Base-by-base conservation (phyloP, 2,329 filamentous ascomycete genomes). In the Ciborinia camelliae region DNA sequence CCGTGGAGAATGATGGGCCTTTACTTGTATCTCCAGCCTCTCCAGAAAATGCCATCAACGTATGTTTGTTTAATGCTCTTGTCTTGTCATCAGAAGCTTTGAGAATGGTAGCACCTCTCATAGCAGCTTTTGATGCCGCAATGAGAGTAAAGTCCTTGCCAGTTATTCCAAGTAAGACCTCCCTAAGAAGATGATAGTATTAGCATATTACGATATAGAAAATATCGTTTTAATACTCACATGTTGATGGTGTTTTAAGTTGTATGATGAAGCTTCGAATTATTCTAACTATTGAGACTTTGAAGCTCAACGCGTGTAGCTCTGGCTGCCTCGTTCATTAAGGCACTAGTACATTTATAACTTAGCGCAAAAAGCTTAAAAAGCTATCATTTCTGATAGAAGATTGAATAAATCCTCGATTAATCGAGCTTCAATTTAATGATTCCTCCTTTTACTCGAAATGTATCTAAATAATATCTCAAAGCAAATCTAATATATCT, bases 131-230 rank as follows among this genome's bases (percentile, higher is more conserved):
- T 69, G 93, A 98, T 74, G 95, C 91, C 75, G 92, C 95, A 78
- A 99, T 88, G 84, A 99, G 88, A 81, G 93, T 96, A 79, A 97
- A 99, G 86, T 99, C 96, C 84, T 97, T 97, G 82, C 95, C 96
- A 67, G 94, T 97, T 79, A 99, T 97, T 76, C 95, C 95, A 73
- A 99, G 86, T 77, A 99, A 86, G 78, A 98, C 91, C 87, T 99
- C 95, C 95, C 93, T 98, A 9, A 39, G 53, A 50, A 45, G 35
- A 67, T 52, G 67, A 6, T 47, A 10, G 20, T 28, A 57, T 68
- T 58, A 70, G 66, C 63, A 69, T 7, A 45, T n/a, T 37, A 28
- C 43, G 2, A 4, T 1, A 39, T 9, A 18, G 32, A 28, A 2
- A 39, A 20, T 1, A 12, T 23, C 26, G 45, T 28, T 32, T 41